Base-by-base conservation (phyloP, 208 protist genomes). In the Phytomonas sp. region DNA sequence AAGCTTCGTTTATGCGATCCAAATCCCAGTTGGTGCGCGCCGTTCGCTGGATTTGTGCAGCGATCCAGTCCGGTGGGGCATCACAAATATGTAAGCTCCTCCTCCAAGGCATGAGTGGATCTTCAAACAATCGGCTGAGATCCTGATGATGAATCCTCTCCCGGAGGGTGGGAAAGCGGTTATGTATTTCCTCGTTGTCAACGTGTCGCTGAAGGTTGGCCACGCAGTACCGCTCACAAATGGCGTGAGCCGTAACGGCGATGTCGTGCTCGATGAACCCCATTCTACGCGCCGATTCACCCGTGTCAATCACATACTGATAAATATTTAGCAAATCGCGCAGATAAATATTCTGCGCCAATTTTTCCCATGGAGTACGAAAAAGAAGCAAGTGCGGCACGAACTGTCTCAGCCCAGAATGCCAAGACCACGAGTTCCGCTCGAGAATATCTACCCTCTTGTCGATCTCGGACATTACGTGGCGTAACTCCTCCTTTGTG, bases 171-270 rank as follows among this genome's bases (percentile, higher is more conserved):
- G 78, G 82, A 66, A 76, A 85, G 56, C 72, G 70, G 62, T 73
- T 70, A 60, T 83, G 80, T 23, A 89, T 64, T 61, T 86, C 72
- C 64, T 81, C 71, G 5, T 80, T 79, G 46, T 92, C 87, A 5
- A 85, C 75, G 64, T 74, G 72, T 26, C 70, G 72, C 60, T 79
- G 77, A n/a, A 78, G 60, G 4, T 81, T 77, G 34, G 73, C 70
- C 0, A 78, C 68, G 66, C 68, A 61, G 23, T 74, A 69, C 6
- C 84, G 77, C 43, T 88, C 83, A 77, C 79, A 83, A 34, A 88
- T 71, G 30, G 82, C 74, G 29, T 80, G 64, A 3, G 74, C 67
- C 11, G 32, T 61, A 11, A 89, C 77, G 28, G 79, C 75, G 9
- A 68, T 68, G 13, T 80, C 71, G 11, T 87, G 51, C 8, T 74